Evolutionary conservation across 176 grass and related monocot species (phyloP), one percentile per base, ranked within the genome.

Genomic region (Oryza coarctata): DNA sequence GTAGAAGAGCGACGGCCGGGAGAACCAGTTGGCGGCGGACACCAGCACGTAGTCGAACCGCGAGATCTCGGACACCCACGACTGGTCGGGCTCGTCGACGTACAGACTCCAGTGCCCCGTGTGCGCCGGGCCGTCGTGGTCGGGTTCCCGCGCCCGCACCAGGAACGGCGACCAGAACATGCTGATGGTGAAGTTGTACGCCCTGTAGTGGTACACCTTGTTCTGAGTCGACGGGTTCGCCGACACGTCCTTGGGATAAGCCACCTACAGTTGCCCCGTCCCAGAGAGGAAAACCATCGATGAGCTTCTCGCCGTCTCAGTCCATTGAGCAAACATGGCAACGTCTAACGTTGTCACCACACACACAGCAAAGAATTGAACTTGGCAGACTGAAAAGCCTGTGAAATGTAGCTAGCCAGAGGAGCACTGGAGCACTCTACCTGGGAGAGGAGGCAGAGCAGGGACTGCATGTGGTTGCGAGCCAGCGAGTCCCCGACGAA

Each of bases 101-200:
- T 94, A 97, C 1, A 97, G 87, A 83, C 83, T 92, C 71, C 84
- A 92, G 81, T 90, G 91, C 28, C 90, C 82, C 23, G 78, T 87
- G 78, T 81, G 89, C 86, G 87, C 90, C 6, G 82, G 74, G 0
- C 64, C 88, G 88, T 83, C 80, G 43, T 86, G 76, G 9, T 63
- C 89, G 27, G 80, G 82, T 74, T 83, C 87, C 14, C 47, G 50
- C 26, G 75, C 89, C 1, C 88, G 81, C 27, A 97, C 84, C 77
- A 94, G 80, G 84, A 97, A 94, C 30, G 91, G 91, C 25, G 94
- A 94, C 94, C 94, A 97, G 83, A 90, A 97, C 84, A 90, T 91
- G 61, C 22, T 90, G 60, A 94, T 86, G 52, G 87, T 97, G 82
- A 91, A 89, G 75, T 88, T 88, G 91, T 97, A 88, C 2, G 84